Evolutionary conservation across 2,329 filamentous ascomycete genomes (phyloP).

Genomic region (Colletotrichum tofieldiae): DNA sequence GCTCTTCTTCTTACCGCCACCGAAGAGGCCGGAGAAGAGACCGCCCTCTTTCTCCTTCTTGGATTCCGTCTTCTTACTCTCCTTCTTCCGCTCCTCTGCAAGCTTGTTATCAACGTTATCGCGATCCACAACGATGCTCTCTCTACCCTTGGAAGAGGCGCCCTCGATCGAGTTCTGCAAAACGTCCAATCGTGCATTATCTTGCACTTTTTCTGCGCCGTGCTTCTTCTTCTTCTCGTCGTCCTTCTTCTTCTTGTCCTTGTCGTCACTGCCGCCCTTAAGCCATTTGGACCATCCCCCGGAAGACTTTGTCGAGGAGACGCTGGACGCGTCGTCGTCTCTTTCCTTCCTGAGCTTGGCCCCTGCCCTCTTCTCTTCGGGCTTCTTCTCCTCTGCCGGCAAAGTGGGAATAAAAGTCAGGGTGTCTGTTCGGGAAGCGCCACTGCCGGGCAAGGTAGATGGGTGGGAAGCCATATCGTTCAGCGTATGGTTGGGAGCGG

Average conservation of each 20-base stretch:
- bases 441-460: slow-evolving; percentile 79
- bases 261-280: slow-evolving; percentile 83
- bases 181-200: slow-evolving; percentile 87
- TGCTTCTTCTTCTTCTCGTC: slow-evolving; percentile 79
- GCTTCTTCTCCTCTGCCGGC: slow-evolving; percentile 78
- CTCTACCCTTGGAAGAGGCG: slow-evolving; percentile 76
- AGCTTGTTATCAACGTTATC: slow-evolving; percentile 80
- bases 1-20: slow-evolving; percentile 88
- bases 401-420: slow-evolving; percentile 86
- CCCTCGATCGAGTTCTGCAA: slow-evolving; percentile 90
- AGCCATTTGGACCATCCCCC: slow-evolving; percentile 86
- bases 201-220: slow-evolving; percentile 73
- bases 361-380: slow-evolving; percentile 66
- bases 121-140: slow-evolving; percentile 88
- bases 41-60: slow-evolving; percentile 96
- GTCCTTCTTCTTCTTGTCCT: slow-evolving; percentile 73
- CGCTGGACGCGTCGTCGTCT: slow-evolving; percentile 73
- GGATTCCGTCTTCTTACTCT: slow-evolving; percentile 81
- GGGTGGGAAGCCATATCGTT: slow-evolving; percentile 78
- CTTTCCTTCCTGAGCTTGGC: slow-evolving; percentile 80
- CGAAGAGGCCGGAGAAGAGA: slow-evolving; percentile 94
- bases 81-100: slow-evolving; percentile 87
- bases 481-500: slow-evolving; percentile 58
- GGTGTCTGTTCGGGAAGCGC: slow-evolving; percentile 78
- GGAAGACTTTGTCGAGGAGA: slow-evolving; percentile 79